Evolutionary conservation across 2,329 filamentous ascomycete species (phyloP), one percentile per base, ranked within the genome.

Genomic region (Ramularia collo-cygni): DNA sequence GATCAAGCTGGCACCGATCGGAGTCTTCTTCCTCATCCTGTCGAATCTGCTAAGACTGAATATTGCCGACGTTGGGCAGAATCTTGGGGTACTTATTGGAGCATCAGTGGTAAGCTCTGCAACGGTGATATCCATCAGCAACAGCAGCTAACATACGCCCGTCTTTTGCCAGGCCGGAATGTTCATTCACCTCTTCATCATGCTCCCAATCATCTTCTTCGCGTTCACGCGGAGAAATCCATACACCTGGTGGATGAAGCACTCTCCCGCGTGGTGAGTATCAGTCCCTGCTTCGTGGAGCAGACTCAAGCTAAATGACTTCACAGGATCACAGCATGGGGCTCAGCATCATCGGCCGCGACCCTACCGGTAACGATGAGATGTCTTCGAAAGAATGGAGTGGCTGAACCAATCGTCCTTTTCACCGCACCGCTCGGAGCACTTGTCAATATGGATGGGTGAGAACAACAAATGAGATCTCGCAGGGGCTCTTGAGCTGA

Each of bases 311-410:
- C n/a, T n/a, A n/a, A n/a, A n/a, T n/a, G n/a, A n/a, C n/a, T n/a
- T n/a, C n/a, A n/a, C n/a, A n/a, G n/a, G n/a, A 61, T 74, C 36
- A 74, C 71, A 1, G 72, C 71, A 1, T 75, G 72, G 71, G 71
- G 72, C 28, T 68, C 70, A 8, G 71, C 72, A 1, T 73, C 70
- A 1, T 72, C 68, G 2, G 72, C 72, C 9, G 72, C 70, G 5
- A 75, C 72, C 1, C 59, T 75, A 15, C 66, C 72, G 0, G 65
- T 75, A 10, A 73, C 71, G 2, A 62, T 75, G 34, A 59, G 62
- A 10, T 66, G 62, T 13, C 59, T 64, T 4, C 50, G 62, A 7
- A 65, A 58, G 10, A 61, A 62, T 3, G 64, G 64, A 0, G 54
- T 72, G 1, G 68, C 72, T 0, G 51, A 64, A 15, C 67, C 62